These are phyloP conservation scores for Citrus unshiu DNA, from an alignment of 345 rosid species.

Conservation along the genomic window DNA sequence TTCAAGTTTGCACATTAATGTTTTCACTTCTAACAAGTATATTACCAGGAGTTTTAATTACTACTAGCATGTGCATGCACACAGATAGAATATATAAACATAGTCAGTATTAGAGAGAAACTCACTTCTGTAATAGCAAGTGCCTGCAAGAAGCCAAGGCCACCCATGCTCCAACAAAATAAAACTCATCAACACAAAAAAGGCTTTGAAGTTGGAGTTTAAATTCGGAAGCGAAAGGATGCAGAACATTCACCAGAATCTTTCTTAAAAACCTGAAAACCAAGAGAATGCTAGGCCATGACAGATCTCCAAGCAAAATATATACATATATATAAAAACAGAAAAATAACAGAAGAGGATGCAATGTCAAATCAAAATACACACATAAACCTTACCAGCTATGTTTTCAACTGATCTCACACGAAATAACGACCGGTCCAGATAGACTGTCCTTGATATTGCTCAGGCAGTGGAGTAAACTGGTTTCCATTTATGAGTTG, in stretches of 20 bases:
- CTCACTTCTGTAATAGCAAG: conserved; percentile 67
- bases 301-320: not conserved
- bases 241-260: conserved; percentile 56
- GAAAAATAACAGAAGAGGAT: not conserved
- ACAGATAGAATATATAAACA: no score
- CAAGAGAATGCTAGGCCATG: conserved; percentile 9
- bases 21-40: not conserved
- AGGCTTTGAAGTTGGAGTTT: conserved; percentile 60
- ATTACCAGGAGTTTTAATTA: not conserved
- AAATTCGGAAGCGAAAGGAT: conserved; percentile 50
- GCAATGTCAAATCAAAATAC: conserved; percentile 7
- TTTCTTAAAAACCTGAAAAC: conserved; percentile 44
- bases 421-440: conserved; percentile 76
- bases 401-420: conserved; percentile 60
- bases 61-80: not conserved
- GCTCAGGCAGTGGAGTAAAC: conserved; percentile 61
- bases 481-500: conserved; percentile 48
- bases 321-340: not conserved
- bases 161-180: conserved; percentile 67
- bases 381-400: conserved; percentile 35
- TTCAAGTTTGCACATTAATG: not conserved
- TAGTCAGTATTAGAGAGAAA: conserved; percentile 1
- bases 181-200: conserved; percentile 55
- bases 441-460: conserved; percentile 73
- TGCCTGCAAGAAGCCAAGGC: conserved; percentile 65